A percentile compares a stretch with the other conserved stretches of the same genome.
phyloP scores from a whole-genome alignment of 805 yeast genomes.

The Zygosaccharomyces rouxii region DNA sequence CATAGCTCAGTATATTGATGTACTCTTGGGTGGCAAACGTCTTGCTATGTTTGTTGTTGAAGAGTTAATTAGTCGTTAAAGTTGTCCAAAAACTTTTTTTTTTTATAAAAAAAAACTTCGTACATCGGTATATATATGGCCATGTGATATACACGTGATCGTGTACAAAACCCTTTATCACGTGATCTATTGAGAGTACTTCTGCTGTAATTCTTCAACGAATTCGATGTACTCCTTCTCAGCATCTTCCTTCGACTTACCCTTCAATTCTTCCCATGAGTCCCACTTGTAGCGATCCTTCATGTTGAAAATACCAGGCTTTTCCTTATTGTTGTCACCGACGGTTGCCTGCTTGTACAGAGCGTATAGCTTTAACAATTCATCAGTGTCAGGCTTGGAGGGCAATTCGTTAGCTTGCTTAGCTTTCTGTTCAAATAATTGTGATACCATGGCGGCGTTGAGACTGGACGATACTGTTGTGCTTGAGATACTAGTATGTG shows the following conservation, averaged over 20 bases:
- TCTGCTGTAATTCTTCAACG: slow-evolving; percentile 58
- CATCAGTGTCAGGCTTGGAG: slow-evolving; percentile 79
- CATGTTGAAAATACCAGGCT: slow-evolving; percentile 90
- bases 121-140: neutral
- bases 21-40: too few relatives aligned
- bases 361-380: slow-evolving; percentile 81
- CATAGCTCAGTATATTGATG: too few relatives aligned
- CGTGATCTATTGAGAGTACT: slow-evolving; percentile 33
- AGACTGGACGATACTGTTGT: too few relatives aligned
- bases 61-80: neutral
- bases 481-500: too few relatives aligned
- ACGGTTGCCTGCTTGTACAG: slow-evolving; percentile 95
- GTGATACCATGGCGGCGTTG: slow-evolving; percentile 28
- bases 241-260: slow-evolving; percentile 84
- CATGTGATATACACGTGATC: neutral
- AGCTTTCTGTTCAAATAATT: slow-evolving; percentile 49
- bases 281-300: slow-evolving; percentile 98
- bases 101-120: neutral
- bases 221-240: slow-evolving; percentile 72
- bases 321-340: slow-evolving; percentile 83
- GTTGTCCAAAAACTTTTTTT: neutral
- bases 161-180: neutral
- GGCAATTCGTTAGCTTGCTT: slow-evolving; percentile 71
- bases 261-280: slow-evolving; percentile 87
- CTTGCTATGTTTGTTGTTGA: neutral